Conservation (phyloP, 768 basidiomycete genomes). For the Tulasnella sp. region DNA sequence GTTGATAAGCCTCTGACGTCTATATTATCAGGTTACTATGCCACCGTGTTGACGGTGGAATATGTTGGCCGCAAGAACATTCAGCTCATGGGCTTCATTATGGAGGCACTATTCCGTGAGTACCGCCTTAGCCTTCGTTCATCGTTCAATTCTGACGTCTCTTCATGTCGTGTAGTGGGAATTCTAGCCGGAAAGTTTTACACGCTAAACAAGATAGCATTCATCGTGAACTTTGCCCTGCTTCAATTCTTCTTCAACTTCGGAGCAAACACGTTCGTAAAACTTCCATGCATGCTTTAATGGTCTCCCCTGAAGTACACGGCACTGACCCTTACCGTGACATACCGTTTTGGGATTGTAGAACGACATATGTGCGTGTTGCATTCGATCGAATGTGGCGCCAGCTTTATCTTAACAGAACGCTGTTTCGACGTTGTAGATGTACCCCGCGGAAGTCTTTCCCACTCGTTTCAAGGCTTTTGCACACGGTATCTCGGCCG, state of each 20-base stretch:
- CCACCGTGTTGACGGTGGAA: slow-evolving; percentile 57
- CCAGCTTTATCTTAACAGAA: too few relatives aligned
- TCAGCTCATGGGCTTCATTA: slow-evolving; percentile 63
- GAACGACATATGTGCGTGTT: slow-evolving; percentile 45
- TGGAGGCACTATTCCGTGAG: slow-evolving; percentile 57
- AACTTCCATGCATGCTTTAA: neutral
- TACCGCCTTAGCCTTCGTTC: neutral
- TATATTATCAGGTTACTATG: slow-evolving; percentile 49
- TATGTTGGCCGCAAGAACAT: slow-evolving; percentile 64
- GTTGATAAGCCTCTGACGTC: too few relatives aligned
- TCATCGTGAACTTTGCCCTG: slow-evolving; percentile 63
- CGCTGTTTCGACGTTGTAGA: slow-evolving; percentile 40
- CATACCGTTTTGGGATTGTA: neutral
- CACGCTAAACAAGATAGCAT: slow-evolving; percentile 43
- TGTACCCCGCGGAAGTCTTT: slow-evolving; percentile 73
- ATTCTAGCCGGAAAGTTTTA: slow-evolving; percentile 60
- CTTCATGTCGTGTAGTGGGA: slow-evolving; percentile 35
- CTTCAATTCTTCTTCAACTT: slow-evolving; percentile 77
- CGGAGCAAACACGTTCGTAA: slow-evolving; percentile 54
- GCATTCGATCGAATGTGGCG: too few relatives aligned
- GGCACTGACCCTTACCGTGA: neutral
- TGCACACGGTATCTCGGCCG: slow-evolving; percentile 68
- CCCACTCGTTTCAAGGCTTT: slow-evolving; percentile 64
- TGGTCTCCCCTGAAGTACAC: neutral
- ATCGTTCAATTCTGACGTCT: neutral